Base-by-base conservation (phyloP, 306 rosid species). In the Cucurbita ficifolia region DNA sequence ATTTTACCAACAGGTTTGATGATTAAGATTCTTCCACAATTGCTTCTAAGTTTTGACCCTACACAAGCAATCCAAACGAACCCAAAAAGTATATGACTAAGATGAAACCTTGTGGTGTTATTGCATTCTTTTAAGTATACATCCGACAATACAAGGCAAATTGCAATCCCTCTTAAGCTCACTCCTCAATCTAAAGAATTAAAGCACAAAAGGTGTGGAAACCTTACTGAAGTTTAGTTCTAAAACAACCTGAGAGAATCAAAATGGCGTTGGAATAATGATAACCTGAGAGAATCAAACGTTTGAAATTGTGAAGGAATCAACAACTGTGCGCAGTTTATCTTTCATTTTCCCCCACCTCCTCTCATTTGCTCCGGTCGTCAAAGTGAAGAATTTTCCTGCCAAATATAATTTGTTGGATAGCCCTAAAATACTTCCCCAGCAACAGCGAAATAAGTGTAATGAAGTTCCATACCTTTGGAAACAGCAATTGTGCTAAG, bases 271-370 rank as follows among this genome's bases (percentile, higher is more conserved):
- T 54, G 18, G 65, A 42, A 36, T 76, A n/a, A 48, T 77, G 17
- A 65, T 79, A 19, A 54, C n/a, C n/a, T n/a, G n/a, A n/a, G n/a
- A 29, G 33, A 29, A 64, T 92, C 81, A 87, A 57, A 83, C 91
- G 38, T 79, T 80, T 79, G 82, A 84, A 81, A 85, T 77, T 74
- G 86, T 81, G 89, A 95, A 95, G 76, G 99, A 95, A 6, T 91
- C 97, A 3, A 88, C 10, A 6, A 95, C 73, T 2, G 86, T 87
- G 54, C 82, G 93, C 84, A 95, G 45, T 71, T 87, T 91, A 60
- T 95, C 97, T 83, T 91, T 89, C 96, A 95, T 91, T 83, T 95
- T 95, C 17, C 75, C 90, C 99, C 99, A 95, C 81, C 99, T 85
- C 80, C 99, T 91, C 84, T 95, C 90, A 72, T 91, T 91, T 46